phyloP scores from a whole-genome alignment of 495 filamentous ascomycete species.

The Hyaloscypha bicolor region DNA sequence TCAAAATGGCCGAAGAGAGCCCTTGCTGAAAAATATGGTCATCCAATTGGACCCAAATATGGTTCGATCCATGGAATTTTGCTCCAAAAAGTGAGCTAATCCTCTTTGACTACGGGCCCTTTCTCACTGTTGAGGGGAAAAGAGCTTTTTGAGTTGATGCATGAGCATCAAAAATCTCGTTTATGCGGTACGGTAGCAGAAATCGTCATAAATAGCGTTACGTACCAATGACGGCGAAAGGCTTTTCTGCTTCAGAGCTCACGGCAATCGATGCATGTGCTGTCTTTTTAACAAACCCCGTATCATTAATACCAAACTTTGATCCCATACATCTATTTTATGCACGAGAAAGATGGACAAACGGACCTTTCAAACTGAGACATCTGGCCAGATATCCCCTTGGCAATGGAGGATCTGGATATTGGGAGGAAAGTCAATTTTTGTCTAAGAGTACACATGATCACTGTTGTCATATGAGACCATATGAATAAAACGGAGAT shows the following conservation, averaged over 20 bases:
- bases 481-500: no score
- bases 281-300: neutral
- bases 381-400: neutral
- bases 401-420: neutral
- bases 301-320: neutral
- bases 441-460: no score
- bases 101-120: neutral
- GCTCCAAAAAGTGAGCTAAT: neutral
- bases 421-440: neutral
- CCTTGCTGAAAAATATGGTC: neutral
- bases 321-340: neutral
- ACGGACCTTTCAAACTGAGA: neutral
- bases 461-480: no score
- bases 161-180: neutral
- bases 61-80: neutral
- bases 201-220: neutral
- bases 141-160: neutral
- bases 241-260: neutral
- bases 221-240: neutral
- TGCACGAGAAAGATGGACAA: neutral
- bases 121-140: neutral
- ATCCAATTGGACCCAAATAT: neutral
- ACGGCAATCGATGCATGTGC: neutral
- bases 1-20: neutral
- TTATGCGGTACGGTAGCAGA: neutral